Evolutionary conservation across 1,284 basidiomycete species (phyloP), one percentile per base, ranked within the genome.

Genomic region (Rhodotorula sp.): DNA sequence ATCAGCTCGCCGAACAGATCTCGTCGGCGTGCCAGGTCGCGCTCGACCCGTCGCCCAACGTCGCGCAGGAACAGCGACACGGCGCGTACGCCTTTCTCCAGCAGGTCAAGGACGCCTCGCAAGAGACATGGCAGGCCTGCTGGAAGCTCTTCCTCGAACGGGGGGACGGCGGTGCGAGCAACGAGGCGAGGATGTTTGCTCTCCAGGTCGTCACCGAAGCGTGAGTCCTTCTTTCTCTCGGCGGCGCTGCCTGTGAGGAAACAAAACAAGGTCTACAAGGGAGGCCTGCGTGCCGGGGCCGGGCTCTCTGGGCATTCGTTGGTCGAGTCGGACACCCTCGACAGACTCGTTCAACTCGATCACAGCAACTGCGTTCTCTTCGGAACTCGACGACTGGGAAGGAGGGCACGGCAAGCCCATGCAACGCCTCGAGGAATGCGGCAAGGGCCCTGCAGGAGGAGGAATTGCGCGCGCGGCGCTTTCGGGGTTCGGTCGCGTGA

Each of bases 171-270:
- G 84, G 34, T 34, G 60, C 45, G 28, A 86, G 87, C 31, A 81
- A 87, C 59, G 87, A 93, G 78, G 90, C 87, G 55, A 86, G 93
- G 68, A 90, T 95, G 83, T 94, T 91, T 81, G 91, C 89, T 34
- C 83, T 95, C 75, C 87, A 91, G 71, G 87, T 95, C 68, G 81
- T 95, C 69, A 91, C 93, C 73, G 91, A 93, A 81, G 86, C 88
- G 92, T 92, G 80, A 84, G 90, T 83, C 49, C 34, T 8, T 14
- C n/a, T 43, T 47, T 49, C 15, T 8, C 26, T 60, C 28, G 7
- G 18, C 63, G 50, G 5, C 60, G 55, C 26, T 3, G 19, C 48
- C 7, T 21, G 19, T 18, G 8, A 19, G 38, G 38, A 43, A 43
- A 43, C 38, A 6, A 43, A 14, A 2, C 38, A 43, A 43, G 38